Conservation (phyloP, 345 rosid genomes). For the Eutrema heterophyllum region DNA sequence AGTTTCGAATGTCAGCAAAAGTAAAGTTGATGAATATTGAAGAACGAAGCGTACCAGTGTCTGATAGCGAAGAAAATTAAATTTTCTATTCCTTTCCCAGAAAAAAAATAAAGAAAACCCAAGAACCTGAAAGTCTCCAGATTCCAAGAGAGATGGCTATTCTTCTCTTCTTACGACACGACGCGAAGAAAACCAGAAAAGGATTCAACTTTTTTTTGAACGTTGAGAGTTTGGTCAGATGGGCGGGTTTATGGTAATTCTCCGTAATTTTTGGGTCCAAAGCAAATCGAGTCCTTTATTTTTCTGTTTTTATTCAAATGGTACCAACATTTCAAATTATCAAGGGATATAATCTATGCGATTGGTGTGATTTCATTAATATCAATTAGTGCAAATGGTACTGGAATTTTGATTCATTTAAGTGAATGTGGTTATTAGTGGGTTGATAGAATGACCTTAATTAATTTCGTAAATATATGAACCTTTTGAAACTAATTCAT, state of each 20-base stretch:
- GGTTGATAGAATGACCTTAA: not conserved
- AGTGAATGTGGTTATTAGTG: not conserved
- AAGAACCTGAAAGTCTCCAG: not conserved
- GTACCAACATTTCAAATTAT: not conserved
- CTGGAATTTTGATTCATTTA: not conserved
- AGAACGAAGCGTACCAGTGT: conserved; percentile 23
- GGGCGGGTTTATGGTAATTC: conserved; percentile 29
- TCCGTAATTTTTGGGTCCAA: conserved; percentile 24
- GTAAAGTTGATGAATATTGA: not conserved
- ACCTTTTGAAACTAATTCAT: not conserved
- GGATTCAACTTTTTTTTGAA: conserved; percentile 20
- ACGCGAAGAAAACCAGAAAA: conserved; percentile 7
- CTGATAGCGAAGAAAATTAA: not conserved
- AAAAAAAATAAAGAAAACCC: not conserved
- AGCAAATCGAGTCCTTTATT: not conserved
- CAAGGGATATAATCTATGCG: not conserved
- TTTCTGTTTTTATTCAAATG: not conserved
- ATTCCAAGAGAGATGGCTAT: not conserved
- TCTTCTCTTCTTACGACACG: conserved; percentile 9
- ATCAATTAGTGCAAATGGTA: not conserved
- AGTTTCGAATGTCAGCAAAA: not conserved
- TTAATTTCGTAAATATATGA: not conserved
- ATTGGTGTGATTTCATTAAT: not conserved
- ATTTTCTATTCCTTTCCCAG: not conserved
- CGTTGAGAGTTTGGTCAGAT: conserved; percentile 28